Evolutionary conservation across 176 grass and related monocot genomes (phyloP).

Genomic region (Cenchrus purpureus): DNA sequence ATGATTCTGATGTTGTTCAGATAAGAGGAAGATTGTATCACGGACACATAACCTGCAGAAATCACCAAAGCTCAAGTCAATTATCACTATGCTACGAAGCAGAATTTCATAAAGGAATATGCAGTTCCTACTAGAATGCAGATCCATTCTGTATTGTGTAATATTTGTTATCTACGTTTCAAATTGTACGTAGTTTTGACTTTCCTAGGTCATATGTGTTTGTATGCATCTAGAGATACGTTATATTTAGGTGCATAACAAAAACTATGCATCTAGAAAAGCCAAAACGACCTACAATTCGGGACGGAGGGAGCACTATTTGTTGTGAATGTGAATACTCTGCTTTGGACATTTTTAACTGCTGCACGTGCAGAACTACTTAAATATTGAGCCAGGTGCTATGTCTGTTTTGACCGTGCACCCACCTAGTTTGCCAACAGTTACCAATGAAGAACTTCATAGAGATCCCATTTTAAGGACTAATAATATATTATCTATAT

Average conservation of each 20-base stretch:
- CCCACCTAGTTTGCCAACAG: background rate
- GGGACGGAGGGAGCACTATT: background rate
- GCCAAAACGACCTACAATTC: too few species aligned
- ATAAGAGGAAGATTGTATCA: constrained; percentile 23
- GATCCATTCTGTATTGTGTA: background rate
- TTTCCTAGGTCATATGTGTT: too few species aligned
- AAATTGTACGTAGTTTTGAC: too few species aligned
- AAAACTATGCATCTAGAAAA: too few species aligned
- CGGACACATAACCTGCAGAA: constrained; percentile 36
- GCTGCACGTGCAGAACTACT: background rate
- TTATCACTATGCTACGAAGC: background rate
- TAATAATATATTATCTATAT: constrained; percentile 8
- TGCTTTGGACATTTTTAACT: background rate
- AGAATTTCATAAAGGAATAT: background rate
- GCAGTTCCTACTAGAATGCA: background rate
- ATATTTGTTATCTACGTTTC: background rate
- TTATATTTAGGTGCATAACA: too few species aligned
- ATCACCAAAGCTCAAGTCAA: constrained; percentile 25
- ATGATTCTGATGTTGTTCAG: background rate
- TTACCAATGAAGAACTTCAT: background rate
- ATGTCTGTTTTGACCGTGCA: constrained; percentile 3
- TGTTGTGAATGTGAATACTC: too few species aligned
- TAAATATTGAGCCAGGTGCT: background rate
- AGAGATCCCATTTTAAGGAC: background rate
- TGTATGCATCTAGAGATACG: too few species aligned